Base-by-base conservation (phyloP, 78 protist species). In the Dictyostelium firmibasis region DNA sequence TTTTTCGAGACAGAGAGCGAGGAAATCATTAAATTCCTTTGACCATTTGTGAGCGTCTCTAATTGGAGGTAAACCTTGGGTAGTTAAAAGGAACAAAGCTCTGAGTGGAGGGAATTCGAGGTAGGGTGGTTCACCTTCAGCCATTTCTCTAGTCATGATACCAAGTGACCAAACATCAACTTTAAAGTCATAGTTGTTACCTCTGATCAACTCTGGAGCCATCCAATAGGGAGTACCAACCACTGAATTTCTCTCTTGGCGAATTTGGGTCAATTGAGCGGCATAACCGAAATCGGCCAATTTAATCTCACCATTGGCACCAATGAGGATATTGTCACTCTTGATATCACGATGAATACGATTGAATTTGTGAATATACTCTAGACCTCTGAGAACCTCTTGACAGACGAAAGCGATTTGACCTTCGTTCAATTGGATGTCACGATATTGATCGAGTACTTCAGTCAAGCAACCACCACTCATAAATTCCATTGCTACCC, bases 61-160 rank as follows among this genome's bases (percentile, higher is more conserved):
- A 10, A 98, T 72, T 11, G 83, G 86, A 0, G 99, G 99, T 10
- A 98, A 82, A 25, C 98, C 99, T 76, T 92, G 91, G 1, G 99
- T 98, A 10, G 99, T 97, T 36, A 98, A 97, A 38, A 98, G 31
- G 41, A 97, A 97, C 44, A 98, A 92, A 0, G 99, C 98, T 23
- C 97, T 20, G 20, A 98, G 94, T 18, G 98, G 99, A 11, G 97
- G 95, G 92, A 92, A 94, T 44, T 97, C 96, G 2, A 98, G 83
- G 92, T 98, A 98, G 29, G 99, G 99, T 18, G 99, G 99, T 83
- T 98, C 98, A 29, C 98, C 97, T 64, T 97, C 98, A 38, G 96
- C 84, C 98, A 97, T 96, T 76, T 98, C 99, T 38, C 97, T 94
- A 29, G 91, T 70, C 97, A 98, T 83, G 72, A 98, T 98, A 81